Percentiles rank a stretch among this genome's conserved stretches.
phyloP scores from a whole-genome alignment of 2,329 filamentous ascomycete genomes.

The Colletotrichum sublineola region DNA sequence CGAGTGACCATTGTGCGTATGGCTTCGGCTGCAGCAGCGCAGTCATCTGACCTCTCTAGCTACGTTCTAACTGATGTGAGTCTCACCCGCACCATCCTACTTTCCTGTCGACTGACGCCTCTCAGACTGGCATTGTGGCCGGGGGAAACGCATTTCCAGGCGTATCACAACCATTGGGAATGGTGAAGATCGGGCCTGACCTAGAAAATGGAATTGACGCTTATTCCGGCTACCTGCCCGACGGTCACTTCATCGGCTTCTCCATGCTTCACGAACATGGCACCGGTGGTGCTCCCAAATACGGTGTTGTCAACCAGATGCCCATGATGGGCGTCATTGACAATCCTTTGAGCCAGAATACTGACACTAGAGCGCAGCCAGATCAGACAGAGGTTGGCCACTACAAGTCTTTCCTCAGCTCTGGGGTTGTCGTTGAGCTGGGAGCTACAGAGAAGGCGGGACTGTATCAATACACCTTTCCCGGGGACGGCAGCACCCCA shows the following conservation, averaged over 20 bases:
- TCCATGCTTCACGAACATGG: slow-evolving; percentile 76
- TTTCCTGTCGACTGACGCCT: slow-evolving; percentile 15
- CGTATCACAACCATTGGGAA: slow-evolving; percentile 61
- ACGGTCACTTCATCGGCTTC: slow-evolving; percentile 70
- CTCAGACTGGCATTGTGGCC: slow-evolving; percentile 59
- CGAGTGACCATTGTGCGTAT: slow-evolving; percentile 20
- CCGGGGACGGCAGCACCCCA: slow-evolving; percentile 49
- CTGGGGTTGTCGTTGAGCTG: slow-evolving; percentile 69
- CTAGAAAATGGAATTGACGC: slow-evolving; percentile 62
- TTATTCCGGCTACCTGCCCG: slow-evolving; percentile 66
- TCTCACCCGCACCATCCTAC: slow-evolving; percentile 8
- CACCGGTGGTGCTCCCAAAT: slow-evolving; percentile 78
- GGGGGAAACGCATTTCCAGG: slow-evolving; percentile 66
- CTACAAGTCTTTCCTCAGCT: slow-evolving; percentile 68
- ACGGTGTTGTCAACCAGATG: slow-evolving; percentile 74
- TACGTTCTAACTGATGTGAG: slow-evolving; percentile 55
- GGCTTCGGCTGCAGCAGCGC: slow-evolving; percentile 21
- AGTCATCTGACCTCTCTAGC: slow-evolving; percentile 47
- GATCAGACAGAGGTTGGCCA: slow-evolving; percentile 71
- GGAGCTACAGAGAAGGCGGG: slow-evolving; percentile 69
- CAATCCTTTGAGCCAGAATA: slow-evolving; percentile 68
- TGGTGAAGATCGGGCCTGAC: slow-evolving; percentile 65
- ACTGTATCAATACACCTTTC: slow-evolving; percentile 73
- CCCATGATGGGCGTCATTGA: slow-evolving; percentile 63
- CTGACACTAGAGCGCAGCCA: slow-evolving; percentile 64